These are phyloP conservation scores for Colletotrichum tabaci DNA, from an alignment of 2,329 filamentous ascomycete species.

Conservation along the genomic window DNA sequence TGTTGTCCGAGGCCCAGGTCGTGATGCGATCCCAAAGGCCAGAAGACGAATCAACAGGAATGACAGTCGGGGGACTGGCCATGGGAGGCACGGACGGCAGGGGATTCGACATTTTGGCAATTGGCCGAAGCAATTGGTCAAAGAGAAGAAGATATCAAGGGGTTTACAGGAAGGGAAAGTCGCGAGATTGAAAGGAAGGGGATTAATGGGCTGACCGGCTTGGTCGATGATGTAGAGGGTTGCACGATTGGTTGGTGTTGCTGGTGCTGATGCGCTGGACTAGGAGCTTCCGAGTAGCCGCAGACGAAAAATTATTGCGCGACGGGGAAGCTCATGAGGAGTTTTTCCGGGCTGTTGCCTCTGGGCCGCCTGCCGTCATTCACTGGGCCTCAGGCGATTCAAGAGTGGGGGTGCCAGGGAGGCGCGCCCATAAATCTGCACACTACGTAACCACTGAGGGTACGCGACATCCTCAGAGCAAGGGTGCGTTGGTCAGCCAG, in stretches of 20 bases:
- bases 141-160: conserved; percentile 44
- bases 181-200: conserved; percentile 22
- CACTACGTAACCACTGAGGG: conserved; percentile 41
- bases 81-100: conserved; percentile 63
- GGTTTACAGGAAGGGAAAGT: conserved; percentile 16
- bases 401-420: conserved; percentile 39
- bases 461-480: conserved; percentile 17
- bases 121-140: conserved; percentile 43
- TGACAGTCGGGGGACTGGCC: conserved; percentile 57
- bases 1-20: conserved; percentile 95
- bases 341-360: conserved; percentile 38
- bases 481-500: conserved; percentile 38
- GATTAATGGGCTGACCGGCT: conserved; percentile 37
- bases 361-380: conserved; percentile 27
- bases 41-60: conserved; percentile 71
- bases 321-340: conserved; percentile 40
- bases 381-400: conserved; percentile 39
- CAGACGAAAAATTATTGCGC: conserved; percentile 44
- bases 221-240: conserved; percentile 52
- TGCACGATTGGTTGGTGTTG: conserved; percentile 44
- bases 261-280: conserved; percentile 37
- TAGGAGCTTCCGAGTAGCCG: conserved; percentile 32
- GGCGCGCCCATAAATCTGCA: conserved; percentile 25
- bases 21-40: conserved; percentile 92
- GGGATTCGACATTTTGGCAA: conserved; percentile 59